Evolutionary conservation across 2,329 filamentous ascomycete species (phyloP).

Genomic region (Colletotrichum salicis): DNA sequence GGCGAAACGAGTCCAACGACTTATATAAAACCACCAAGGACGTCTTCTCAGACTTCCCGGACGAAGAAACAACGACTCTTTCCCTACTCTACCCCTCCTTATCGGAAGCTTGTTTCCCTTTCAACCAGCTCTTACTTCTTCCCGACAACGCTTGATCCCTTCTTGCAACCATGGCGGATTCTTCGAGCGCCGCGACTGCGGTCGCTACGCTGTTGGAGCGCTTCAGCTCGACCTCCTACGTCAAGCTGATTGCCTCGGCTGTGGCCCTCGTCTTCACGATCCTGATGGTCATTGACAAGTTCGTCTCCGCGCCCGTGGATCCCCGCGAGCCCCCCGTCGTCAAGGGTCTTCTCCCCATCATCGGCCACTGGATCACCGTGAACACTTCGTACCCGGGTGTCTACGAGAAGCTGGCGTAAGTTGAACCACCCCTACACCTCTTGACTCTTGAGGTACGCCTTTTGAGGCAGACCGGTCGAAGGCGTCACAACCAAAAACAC

Average conservation of each 20-base stretch:
- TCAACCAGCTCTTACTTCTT: not conserved
- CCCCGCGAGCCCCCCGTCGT: slow-evolving; percentile 55
- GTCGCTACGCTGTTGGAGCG: not conserved
- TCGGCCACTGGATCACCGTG: slow-evolving; percentile 60
- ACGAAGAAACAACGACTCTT: not conserved
- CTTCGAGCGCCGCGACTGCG: not conserved
- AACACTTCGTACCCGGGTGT: slow-evolving; percentile 50
- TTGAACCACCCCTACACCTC: not conserved
- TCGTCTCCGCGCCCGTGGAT: slow-evolving; percentile 37
- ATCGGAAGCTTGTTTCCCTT: not conserved
- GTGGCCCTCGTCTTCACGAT: slow-evolving; percentile 4
- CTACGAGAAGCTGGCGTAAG: slow-evolving; percentile 50
- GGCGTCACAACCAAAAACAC: slow-evolving; percentile 42
- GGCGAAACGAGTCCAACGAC: too few relatives aligned
- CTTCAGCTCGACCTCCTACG: not conserved
- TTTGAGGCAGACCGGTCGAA: too few relatives aligned
- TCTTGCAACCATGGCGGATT: not conserved
- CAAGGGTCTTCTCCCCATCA: slow-evolving; percentile 51
- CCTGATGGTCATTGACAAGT: slow-evolving; percentile 8
- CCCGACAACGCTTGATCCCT: not conserved
- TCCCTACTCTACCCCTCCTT: not conserved
- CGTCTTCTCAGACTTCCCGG: not conserved
- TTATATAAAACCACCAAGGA: not conserved
- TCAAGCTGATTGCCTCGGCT: not conserved
- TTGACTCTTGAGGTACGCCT: too few relatives aligned